Evolutionary conservation across 2,329 filamentous ascomycete genomes (phyloP), one percentile per base, ranked within the genome.

Genomic region (Sphaceloma murrayae): DNA sequence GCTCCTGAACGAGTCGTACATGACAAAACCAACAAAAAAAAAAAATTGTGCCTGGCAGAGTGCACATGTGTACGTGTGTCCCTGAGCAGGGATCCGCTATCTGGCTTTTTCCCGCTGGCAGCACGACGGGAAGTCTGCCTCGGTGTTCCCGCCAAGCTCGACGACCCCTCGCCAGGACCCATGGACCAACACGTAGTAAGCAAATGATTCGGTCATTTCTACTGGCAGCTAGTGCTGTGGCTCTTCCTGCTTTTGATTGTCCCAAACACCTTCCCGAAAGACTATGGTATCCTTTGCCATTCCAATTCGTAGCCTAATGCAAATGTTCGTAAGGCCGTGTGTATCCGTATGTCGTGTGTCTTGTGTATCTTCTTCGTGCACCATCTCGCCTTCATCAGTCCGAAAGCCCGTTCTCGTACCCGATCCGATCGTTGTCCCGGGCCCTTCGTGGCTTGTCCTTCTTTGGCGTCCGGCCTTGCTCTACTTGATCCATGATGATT

Each of bases 401-500:
- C 8, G 31, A 34, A 2, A 36, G 16, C n/a, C 42, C 42, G 17
- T 45, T 45, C 29, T 34, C 42, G 16, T 45, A 45, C 2, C 31
- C 42, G 21, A 45, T 45, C 13, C 42, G 31, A 6, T 29, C 42
- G 21, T 13, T 45, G n/a, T 31, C 31, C 10, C 42, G 42, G 17
- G 18, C 42, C 11, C 42, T 22, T n/a, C 21, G 18, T 13, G 47
- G 17, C 27, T 40, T 43, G 13, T 13, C 22, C 13, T 32, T 34
- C 22, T 45, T 45, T 3, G 30, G 16, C 2, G 31, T 36, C 13
- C 31, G 24, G 14, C 31, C 29, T 32, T 34, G 30, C 21, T 45
- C 42, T 5, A 22, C 47, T 14, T 57, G 51, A 43, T 62, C 58
- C 13, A 62, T 48, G 14, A 58, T 54, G 10, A 60, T 56, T 13